Percentiles rank a stretch among this genome's conserved stretches.
phyloP scores from a whole-genome alignment of 176 grass and related monocot species.

The Musa acuminata region DNA sequence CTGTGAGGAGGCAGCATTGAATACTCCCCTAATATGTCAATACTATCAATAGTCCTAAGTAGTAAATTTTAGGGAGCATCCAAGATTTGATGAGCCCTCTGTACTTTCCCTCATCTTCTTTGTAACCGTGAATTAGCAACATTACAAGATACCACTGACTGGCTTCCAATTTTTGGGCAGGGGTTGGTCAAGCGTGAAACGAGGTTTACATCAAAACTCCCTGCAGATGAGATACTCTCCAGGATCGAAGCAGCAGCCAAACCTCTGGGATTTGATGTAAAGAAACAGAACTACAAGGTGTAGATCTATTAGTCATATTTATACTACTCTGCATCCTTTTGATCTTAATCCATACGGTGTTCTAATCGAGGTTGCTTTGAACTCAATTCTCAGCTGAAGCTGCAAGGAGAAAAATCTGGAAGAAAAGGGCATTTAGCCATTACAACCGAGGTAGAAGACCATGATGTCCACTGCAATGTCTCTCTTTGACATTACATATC shows the following conservation, averaged over 20 bases:
- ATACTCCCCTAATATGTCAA: too few relatives aligned
- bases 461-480: neutral
- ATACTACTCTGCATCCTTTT: neutral
- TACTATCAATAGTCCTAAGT: too few relatives aligned
- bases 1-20: too few relatives aligned
- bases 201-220: slow-evolving; percentile 88
- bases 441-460: slow-evolving; percentile 56
- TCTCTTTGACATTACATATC: neutral
- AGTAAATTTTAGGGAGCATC: too few relatives aligned
- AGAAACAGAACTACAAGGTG: slow-evolving; percentile 97
- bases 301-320: neutral
- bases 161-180: slow-evolving; percentile 20
- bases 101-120: too few relatives aligned
- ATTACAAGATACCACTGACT: too few relatives aligned
- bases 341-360: neutral
- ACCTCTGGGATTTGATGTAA: slow-evolving; percentile 79
- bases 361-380: neutral
- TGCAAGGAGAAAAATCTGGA: slow-evolving; percentile 85
- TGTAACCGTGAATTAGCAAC: too few relatives aligned
- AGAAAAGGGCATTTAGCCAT: slow-evolving; percentile 97
- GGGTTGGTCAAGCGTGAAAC: slow-evolving; percentile 62
- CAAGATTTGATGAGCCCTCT: too few relatives aligned
- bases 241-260: slow-evolving; percentile 83
- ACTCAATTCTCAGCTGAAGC: slow-evolving; percentile 53
- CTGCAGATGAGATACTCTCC: slow-evolving; percentile 81